Evolutionary conservation across 2,329 filamentous ascomycete species (phyloP).

Genomic region (Aureobasidium sp.): DNA sequence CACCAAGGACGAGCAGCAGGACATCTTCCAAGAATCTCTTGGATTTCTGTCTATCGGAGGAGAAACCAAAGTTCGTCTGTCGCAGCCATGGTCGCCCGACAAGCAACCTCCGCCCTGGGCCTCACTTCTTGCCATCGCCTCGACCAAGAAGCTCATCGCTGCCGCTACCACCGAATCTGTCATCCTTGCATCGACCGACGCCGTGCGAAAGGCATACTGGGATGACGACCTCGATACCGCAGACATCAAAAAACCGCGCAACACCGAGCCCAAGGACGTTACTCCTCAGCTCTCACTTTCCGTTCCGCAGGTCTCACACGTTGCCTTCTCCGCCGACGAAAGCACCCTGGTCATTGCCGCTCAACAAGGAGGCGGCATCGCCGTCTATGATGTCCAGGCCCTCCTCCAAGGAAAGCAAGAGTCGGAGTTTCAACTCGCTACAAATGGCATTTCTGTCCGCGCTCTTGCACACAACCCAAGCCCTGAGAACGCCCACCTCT

Average conservation of each 20-base stretch:
- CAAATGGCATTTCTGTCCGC: constrained; percentile 66
- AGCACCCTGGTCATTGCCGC: constrained; percentile 75
- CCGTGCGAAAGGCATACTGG: constrained; percentile 66
- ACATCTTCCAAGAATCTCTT: constrained; percentile 75
- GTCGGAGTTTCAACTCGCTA: constrained; percentile 67
- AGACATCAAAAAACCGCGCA: too few species aligned
- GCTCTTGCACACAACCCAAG: constrained; percentile 75
- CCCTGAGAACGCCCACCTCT: constrained; percentile 62
- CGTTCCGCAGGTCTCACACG: constrained; percentile 74
- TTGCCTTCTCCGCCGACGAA: constrained; percentile 88
- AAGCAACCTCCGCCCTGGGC: constrained; percentile 66
- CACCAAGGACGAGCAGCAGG: constrained; percentile 61
- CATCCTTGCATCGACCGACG: constrained; percentile 67
- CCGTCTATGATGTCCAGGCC: constrained; percentile 69
- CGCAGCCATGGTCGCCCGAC: constrained; percentile 65
- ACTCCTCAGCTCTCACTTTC: constrained; percentile 65
- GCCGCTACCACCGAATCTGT: constrained; percentile 79
- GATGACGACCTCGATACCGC: constrained; percentile 34
- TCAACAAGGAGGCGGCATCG: constrained; percentile 71
- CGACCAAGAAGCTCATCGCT: constrained; percentile 71
- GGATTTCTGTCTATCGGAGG: constrained; percentile 75
- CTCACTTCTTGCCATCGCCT: constrained; percentile 77
- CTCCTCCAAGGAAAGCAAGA: constrained; percentile 61
- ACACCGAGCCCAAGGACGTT: constrained; percentile 62
- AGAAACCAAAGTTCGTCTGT: constrained; percentile 73